Evolutionary conservation across 371 early-diverging fungal genomes (phyloP).

Genomic region (Nematocida homosporus): DNA sequence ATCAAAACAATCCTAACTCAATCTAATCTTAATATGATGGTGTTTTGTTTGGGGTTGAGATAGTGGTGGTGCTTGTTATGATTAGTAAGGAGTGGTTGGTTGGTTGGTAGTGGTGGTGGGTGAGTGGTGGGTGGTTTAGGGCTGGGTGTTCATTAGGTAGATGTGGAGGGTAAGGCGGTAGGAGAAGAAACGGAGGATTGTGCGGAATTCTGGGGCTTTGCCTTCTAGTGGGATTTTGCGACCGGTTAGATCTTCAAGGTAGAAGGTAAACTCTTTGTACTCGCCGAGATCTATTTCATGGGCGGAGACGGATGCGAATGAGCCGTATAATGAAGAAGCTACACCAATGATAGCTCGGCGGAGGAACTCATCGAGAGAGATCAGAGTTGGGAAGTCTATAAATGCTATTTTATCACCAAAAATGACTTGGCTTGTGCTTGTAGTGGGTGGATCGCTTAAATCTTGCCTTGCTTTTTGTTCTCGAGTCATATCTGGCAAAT

Average conservation of each 20-base stretch:
- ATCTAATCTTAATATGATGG: no score
- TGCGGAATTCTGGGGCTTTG: conserved; percentile 1
- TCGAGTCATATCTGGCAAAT: not conserved
- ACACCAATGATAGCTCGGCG: conserved; percentile 7
- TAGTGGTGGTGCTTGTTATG: no score
- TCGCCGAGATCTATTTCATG: conserved; percentile 31
- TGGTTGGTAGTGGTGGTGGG: no score
- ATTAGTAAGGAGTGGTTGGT: no score
- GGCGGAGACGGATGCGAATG: not conserved
- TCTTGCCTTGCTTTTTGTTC: not conserved
- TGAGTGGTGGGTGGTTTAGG: not conserved
- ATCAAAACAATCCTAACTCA: no score
- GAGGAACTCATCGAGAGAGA: conserved; percentile 1
- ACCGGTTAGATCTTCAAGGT: conserved; percentile 21
- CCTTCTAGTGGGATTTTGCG: conserved; percentile 26
- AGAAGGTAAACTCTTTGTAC: conserved; percentile 34
- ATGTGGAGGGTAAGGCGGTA: conserved; percentile 28
- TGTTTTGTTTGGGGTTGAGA: no score
- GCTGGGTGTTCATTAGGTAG: conserved; percentile 1
- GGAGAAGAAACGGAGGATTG: conserved; percentile 21
- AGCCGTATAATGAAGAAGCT: not conserved
- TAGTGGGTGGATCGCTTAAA: not conserved
- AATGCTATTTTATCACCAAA: conserved; percentile 51
- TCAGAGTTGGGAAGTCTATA: not conserved
- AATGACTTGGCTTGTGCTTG: conserved; percentile 19